Percentiles rank a stretch among this genome's conserved stretches.
Conservation (phyloP, 2,329 filamentous ascomycete species). For the Botrytis galanthina region DNA sequence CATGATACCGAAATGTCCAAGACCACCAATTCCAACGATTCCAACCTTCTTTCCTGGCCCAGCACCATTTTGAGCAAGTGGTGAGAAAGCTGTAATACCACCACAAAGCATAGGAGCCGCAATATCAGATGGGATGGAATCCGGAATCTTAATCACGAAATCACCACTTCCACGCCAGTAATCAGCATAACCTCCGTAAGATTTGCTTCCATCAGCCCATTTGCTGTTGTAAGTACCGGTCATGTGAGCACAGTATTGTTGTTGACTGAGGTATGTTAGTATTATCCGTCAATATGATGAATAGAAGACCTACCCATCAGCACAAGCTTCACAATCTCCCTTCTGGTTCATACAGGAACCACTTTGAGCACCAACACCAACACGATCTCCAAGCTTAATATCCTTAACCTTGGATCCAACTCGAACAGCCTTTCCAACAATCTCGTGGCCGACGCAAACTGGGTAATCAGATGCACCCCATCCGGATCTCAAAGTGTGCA, state of each 20-base stretch:
- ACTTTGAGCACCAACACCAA: conserved; percentile 53
- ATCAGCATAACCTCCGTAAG: conserved; percentile 54
- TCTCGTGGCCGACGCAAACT: conserved; percentile 49
- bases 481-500: conserved; percentile 34
- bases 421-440: conserved; percentile 42
- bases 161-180: conserved; percentile 53
- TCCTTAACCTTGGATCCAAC: conserved; percentile 63
- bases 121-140: conserved; percentile 48
- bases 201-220: conserved; percentile 36
- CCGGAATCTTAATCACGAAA: conserved; percentile 60
- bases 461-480: conserved; percentile 38
- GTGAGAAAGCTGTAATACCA: conserved; percentile 71
- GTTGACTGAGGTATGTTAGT: background rate
- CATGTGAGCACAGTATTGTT: conserved; percentile 3
- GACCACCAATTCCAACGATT: conserved; percentile 62
- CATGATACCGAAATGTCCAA: conserved; percentile 71
- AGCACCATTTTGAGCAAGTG: conserved; percentile 62
- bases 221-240: conserved; percentile 47
- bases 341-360: conserved; percentile 43
- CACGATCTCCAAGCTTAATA: conserved; percentile 50
- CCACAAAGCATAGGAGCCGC: conserved; percentile 73
- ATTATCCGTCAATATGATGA: conserved; percentile 27
- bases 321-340: conserved; percentile 51
- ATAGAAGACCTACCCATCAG: conserved; percentile 29
- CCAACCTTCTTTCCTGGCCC: conserved; percentile 71